phyloP scores from a whole-genome alignment of 2,329 filamentous ascomycete genomes.

The Scedosporium aurantiacum region DNA sequence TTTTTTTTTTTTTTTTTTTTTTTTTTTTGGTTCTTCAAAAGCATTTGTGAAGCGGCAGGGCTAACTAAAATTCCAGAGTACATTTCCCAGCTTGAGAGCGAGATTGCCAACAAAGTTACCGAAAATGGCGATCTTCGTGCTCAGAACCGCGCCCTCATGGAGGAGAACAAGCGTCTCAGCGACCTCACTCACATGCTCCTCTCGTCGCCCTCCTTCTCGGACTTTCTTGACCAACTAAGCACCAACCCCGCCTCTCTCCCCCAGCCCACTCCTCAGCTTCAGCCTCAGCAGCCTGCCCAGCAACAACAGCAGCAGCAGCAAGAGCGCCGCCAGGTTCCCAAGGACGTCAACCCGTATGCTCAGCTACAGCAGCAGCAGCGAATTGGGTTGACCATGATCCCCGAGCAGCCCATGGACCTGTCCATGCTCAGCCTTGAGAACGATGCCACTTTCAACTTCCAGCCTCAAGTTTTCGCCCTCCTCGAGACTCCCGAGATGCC shows the following conservation, averaged over 20 bases:
- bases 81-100: slow-evolving; percentile 84
- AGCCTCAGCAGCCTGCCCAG: slow-evolving; percentile 19
- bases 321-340: slow-evolving; percentile 42
- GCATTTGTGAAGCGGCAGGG: slow-evolving; percentile 6
- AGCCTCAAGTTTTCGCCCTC: slow-evolving; percentile 64
- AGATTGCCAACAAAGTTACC: slow-evolving; percentile 72
- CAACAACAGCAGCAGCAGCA: slow-evolving; percentile 23
- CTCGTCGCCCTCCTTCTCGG: slow-evolving; percentile 70
- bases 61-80: slow-evolving; percentile 68
- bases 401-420: slow-evolving; percentile 67
- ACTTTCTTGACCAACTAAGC: slow-evolving; percentile 63
- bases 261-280: slow-evolving; percentile 23
- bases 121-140: slow-evolving; percentile 72
- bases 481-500: slow-evolving; percentile 59
- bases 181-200: slow-evolving; percentile 74
- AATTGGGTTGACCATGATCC: slow-evolving; percentile 73
- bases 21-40: neutral
- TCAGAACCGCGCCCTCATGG: slow-evolving; percentile 70
- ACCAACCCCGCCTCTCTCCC: slow-evolving; percentile 39
- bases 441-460: slow-evolving; percentile 43
- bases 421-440: slow-evolving; percentile 54
- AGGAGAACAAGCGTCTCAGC: slow-evolving; percentile 73
- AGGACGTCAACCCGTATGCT: slow-evolving; percentile 55
- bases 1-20: too few species aligned
- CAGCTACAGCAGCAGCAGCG: slow-evolving; percentile 50